A percentile compares a stretch with the other conserved stretches of the same genome.
phyloP scores from a whole-genome alignment of 331 rosid genomes.

The Quercus phellos region DNA sequence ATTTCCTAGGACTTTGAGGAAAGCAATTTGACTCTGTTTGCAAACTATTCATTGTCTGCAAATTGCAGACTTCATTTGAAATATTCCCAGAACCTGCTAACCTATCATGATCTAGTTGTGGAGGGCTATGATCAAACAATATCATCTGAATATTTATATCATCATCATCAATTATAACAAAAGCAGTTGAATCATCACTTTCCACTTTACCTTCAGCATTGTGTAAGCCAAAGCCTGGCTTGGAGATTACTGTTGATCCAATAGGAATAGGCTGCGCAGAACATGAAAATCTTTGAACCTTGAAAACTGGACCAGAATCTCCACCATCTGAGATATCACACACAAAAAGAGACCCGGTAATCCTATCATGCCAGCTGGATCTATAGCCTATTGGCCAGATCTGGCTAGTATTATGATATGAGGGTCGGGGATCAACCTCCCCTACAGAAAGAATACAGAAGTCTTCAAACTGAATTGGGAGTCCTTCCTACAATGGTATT shows the following conservation, averaged over 20 bases:
- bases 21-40: slow-evolving; percentile 1
- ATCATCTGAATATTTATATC: slow-evolving; percentile 59
- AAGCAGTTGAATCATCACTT: slow-evolving; percentile 29
- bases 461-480: slow-evolving; percentile 85
- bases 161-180: slow-evolving; percentile 29
- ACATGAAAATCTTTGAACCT: slow-evolving; percentile 69
- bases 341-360: slow-evolving; percentile 78
- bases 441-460: slow-evolving; percentile 83
- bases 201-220: slow-evolving; percentile 37
- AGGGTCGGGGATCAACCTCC: slow-evolving; percentile 65
- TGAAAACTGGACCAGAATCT: slow-evolving; percentile 82
- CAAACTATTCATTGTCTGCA: slow-evolving; percentile 21
- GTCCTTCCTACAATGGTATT: slow-evolving; percentile 46
- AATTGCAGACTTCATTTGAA: slow-evolving; percentile 32
- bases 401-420: slow-evolving; percentile 57
- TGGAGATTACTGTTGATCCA: slow-evolving; percentile 55
- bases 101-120: slow-evolving; percentile 56
- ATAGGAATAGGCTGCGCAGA: slow-evolving; percentile 50
- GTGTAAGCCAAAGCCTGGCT: slow-evolving; percentile 30
- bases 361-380: slow-evolving; percentile 88
- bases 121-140: slow-evolving; percentile 55
- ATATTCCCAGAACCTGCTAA: slow-evolving; percentile 48
- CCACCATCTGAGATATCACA: slow-evolving; percentile 83
- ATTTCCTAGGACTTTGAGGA: too few relatives aligned
- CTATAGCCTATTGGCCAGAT: slow-evolving; percentile 73